Evolutionary conservation across 1,139 yeast genomes (phyloP), one percentile per base, ranked within the genome.

Genomic region (Sugiyamaella grinbergsii): DNA sequence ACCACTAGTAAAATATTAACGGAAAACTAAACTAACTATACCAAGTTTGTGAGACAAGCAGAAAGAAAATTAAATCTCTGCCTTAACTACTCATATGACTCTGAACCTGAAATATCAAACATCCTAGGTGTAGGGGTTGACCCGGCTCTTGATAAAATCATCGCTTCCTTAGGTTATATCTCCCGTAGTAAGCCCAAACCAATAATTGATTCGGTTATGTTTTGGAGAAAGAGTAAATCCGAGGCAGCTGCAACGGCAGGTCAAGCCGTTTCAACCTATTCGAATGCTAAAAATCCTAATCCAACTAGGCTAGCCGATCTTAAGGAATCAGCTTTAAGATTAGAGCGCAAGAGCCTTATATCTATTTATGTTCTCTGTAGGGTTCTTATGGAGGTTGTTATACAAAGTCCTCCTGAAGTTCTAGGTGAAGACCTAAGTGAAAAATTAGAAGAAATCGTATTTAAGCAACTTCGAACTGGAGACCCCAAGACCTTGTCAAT

Each of bases 141-240:
- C 64, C 83, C 85, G 0, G 81, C 79, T 24, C 91, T 93, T 65
- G 98, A 93, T 68, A 82, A 85, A 61, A 85, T 90, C 50, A 81
- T 94, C 23, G 81, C 82, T 8, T 85, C 96, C 0, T 73, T 93
- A 54, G 98, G 98, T 1, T 89, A 87, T 65, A 87, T 93, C 36
- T 95, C 98, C 1, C 77, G 90, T 52, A 77, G 85, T 32, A 88
- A 90, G 60, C 98, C 98, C 0, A 91, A 90, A 62, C 96, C 97
- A 0, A 97, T 94, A 2, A 91, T 94, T 41, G 98, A 94, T 66
- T 88, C 96, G 19, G 96, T 93, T 53, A 91, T 94, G 98, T 91
- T 87, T 64, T 93, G 99, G 99, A 77, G 98, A 54, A 89, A 91
- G 66, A 81, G 94, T 4, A 84, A 93, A 66, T 83, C 94, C 24